These are phyloP conservation scores for Hypoxylon intermedium DNA, from an alignment of 495 filamentous ascomycete genomes.

Conservation along the genomic window DNA sequence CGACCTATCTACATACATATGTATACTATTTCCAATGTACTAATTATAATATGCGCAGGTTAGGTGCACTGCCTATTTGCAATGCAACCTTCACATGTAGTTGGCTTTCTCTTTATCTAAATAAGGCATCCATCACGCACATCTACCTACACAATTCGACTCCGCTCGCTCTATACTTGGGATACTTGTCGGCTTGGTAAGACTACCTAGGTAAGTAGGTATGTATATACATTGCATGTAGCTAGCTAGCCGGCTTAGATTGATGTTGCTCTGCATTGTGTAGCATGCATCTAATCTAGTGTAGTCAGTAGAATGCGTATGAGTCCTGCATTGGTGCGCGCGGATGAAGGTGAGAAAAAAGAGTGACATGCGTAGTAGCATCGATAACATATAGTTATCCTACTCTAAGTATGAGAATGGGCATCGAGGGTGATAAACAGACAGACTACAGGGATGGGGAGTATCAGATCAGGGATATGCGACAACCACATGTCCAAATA, in stretches of 20 bases:
- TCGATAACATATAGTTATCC: not conserved
- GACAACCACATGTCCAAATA: not conserved
- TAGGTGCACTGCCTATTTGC: constrained; percentile 20
- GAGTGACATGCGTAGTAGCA: not conserved
- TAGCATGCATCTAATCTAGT: constrained; percentile 30
- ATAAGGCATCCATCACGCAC: not conserved
- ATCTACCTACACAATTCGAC: not conserved
- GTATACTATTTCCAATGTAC: no score
- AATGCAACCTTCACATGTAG: constrained; percentile 9
- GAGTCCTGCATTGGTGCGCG: not conserved
- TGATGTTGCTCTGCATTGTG: constrained; percentile 37
- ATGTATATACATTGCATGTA: constrained; percentile 13
- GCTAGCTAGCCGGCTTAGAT: constrained; percentile 31
- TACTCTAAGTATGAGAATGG: not conserved
- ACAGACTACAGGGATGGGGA: constrained; percentile 6
- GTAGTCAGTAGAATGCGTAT: constrained; percentile 17
- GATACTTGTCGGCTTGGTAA: not conserved
- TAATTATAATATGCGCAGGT: constrained; percentile 21
- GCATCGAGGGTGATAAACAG: not conserved
- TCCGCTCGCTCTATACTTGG: constrained; percentile 13
- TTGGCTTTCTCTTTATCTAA: not conserved
- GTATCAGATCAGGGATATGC: constrained; percentile 6
- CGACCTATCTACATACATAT: not conserved
- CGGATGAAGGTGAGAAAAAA: constrained; percentile 4
- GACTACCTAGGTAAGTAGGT: no score